A percentile compares a stretch with the other conserved stretches of the same genome.
phyloP scores from a whole-genome alignment of 2,329 filamentous ascomycete genomes.

The Samsoniella hepiali region DNA sequence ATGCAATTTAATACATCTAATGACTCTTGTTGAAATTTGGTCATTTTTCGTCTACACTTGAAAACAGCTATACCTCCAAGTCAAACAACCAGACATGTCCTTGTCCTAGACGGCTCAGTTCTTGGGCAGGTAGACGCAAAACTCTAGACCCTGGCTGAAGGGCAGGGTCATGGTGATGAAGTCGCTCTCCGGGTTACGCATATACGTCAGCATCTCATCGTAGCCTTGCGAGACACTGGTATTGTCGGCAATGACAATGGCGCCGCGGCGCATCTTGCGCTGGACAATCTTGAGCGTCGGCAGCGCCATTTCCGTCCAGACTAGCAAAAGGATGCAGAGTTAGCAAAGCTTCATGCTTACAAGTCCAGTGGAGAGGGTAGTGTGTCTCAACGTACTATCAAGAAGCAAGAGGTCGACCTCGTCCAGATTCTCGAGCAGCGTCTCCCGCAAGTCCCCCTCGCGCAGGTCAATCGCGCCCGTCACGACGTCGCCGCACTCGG shows the following conservation, averaged over 20 bases:
- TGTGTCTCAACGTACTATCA: conserved; percentile 46
- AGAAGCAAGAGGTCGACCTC: conserved; percentile 44
- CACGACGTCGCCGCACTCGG: conserved; percentile 43
- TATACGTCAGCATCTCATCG: conserved; percentile 41
- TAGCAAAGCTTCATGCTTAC: neutral
- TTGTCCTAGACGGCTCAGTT: neutral
- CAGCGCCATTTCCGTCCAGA: conserved; percentile 50
- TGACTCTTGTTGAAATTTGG: neutral
- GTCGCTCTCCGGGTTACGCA: conserved; percentile 40
- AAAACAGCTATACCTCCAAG: neutral
- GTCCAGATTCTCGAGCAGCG: conserved; percentile 31
- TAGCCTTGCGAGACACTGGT: conserved; percentile 38
- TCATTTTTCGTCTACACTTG: neutral
- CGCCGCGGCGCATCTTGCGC: conserved; percentile 41
- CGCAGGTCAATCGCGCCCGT: conserved; percentile 48
- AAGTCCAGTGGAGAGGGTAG: neutral
- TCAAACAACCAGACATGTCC: neutral
- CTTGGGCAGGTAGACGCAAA: conserved; percentile 24
- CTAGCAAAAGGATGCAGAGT: conserved; percentile 28
- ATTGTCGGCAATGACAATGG: conserved; percentile 47
- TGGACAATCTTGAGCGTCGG: conserved; percentile 45
- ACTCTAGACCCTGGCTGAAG: conserved; percentile 23
- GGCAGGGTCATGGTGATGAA: conserved; percentile 38
- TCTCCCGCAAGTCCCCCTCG: conserved; percentile 52
- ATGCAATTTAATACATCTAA: conserved; percentile 1